Percentiles rank a stretch among this genome's conserved stretches.
phyloP scores from a whole-genome alignment of 371 early-diverging fungal genomes.

The Mortierella sp. region DNA sequence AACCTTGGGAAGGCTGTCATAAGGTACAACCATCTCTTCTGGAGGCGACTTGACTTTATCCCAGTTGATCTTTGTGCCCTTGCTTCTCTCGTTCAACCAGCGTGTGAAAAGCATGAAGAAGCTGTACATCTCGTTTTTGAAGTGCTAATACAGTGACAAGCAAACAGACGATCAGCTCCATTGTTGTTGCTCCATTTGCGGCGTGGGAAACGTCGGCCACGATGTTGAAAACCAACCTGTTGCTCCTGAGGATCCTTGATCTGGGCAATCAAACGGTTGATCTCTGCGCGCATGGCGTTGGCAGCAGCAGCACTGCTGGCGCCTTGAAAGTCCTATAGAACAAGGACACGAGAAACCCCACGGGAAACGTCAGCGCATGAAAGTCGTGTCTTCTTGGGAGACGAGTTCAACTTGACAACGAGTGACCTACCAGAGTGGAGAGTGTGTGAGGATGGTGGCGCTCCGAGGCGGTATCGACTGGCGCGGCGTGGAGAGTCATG shows the following conservation, averaged over 20 bases:
- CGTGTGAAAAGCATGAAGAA: conserved; percentile 92
- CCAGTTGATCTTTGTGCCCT: conserved; percentile 90
- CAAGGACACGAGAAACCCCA: not conserved
- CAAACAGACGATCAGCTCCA: not conserved
- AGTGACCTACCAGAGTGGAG: conserved; percentile 63
- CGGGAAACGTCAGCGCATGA: not conserved
- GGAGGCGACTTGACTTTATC: conserved; percentile 92
- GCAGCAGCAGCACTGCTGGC: conserved; percentile 75
- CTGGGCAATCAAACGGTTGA: conserved; percentile 63
- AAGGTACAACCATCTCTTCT: conserved; percentile 85
- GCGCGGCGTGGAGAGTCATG: conserved; percentile 3
- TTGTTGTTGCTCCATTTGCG: too few species aligned
- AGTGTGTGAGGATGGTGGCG: conserved; percentile 66
- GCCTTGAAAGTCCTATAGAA: conserved; percentile 69
- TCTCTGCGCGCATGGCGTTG: conserved; percentile 72
- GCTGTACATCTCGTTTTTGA: conserved; percentile 84
- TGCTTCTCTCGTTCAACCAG: conserved; percentile 84
- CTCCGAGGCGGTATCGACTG: not conserved
- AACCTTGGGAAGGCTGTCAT: conserved; percentile 70
- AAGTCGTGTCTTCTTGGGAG: too few species aligned
- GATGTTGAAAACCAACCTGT: conserved; percentile 54
- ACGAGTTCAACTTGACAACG: not conserved
- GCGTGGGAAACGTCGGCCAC: too few species aligned
- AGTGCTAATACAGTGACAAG: conserved; percentile 32
- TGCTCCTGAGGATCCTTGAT: conserved; percentile 63